These are phyloP conservation scores for Alternaria solani DNA, from an alignment of 2,329 filamentous ascomycete genomes.

Conservation along the genomic window DNA sequence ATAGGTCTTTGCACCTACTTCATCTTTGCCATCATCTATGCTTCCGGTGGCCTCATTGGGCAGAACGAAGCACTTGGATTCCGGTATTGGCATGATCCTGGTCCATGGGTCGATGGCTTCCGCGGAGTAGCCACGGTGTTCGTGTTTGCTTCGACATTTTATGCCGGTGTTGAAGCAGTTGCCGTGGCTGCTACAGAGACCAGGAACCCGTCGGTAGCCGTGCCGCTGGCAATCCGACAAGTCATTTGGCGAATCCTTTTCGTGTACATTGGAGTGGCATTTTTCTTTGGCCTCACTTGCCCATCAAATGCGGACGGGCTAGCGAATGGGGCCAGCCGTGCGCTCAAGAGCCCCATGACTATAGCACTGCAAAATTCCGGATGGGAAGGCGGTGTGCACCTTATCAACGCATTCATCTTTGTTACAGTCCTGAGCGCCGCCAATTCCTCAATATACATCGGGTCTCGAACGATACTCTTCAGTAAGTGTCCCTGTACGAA, in stretches of 20 bases:
- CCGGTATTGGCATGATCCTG: conserved; percentile 52
- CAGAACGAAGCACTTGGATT: conserved; percentile 47
- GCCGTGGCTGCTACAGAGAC: conserved; percentile 49
- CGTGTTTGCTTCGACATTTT: conserved; percentile 55
- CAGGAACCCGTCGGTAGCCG: conserved; percentile 55
- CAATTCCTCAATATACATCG: conserved; percentile 81
- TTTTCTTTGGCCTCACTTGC: conserved; percentile 69
- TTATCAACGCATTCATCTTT: conserved; percentile 72
- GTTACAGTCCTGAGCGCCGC: conserved; percentile 67
- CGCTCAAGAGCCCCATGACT: conserved; percentile 65
- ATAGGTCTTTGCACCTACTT: conserved; percentile 51
- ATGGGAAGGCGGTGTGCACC: conserved; percentile 74
- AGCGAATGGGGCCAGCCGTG: conserved; percentile 67
- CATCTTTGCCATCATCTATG: conserved; percentile 53
- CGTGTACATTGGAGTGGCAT: conserved; percentile 55
- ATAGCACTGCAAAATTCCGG: conserved; percentile 71
- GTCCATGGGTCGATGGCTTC: conserved; percentile 52
- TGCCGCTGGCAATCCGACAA: conserved; percentile 57
- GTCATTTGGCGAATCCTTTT: conserved; percentile 56
- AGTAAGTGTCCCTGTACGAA: conserved; percentile 37
- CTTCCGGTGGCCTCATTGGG: conserved; percentile 38
- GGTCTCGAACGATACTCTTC: conserved; percentile 75
- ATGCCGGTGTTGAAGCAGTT: conserved; percentile 49
- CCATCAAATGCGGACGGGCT: conserved; percentile 71
- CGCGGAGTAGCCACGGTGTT: conserved; percentile 54